phyloP scores from a whole-genome alignment of 176 grass and related monocot genomes.

The Carex myosuroides region DNA sequence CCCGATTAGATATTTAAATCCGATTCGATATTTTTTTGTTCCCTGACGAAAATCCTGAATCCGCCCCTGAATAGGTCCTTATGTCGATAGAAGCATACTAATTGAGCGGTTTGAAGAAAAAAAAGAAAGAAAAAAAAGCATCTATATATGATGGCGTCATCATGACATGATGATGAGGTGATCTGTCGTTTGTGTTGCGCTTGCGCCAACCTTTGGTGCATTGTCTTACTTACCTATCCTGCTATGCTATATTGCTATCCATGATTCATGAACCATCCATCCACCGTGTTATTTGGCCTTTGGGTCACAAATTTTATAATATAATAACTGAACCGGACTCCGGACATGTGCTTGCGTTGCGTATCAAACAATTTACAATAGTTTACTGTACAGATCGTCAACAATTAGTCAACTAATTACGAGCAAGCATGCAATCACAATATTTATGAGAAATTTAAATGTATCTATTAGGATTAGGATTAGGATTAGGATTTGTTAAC shows the following conservation, averaged over 20 bases:
- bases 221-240: not conserved
- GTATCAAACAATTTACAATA: not conserved
- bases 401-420: not conserved
- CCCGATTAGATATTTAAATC: no score
- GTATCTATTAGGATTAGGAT: not conserved
- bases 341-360: not conserved
- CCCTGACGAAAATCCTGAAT: no score
- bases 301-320: not conserved
- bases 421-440: not conserved
- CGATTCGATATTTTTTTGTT: no score
- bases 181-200: not conserved
- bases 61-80: no score
- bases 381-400: not conserved
- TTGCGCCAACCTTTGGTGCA: not conserved
- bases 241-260: not conserved
- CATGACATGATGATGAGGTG: not conserved
- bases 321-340: no score
- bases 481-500: not conserved
- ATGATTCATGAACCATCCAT: not conserved
- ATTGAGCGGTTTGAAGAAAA: no score
- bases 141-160: not conserved
- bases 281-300: not conserved
- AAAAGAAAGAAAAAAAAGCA: no score
- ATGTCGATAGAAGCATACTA: no score
- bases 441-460: not conserved